Base-by-base conservation (phyloP, 1,284 basidiomycete species). In the Cutaneotrichosporon cavernicola region DNA sequence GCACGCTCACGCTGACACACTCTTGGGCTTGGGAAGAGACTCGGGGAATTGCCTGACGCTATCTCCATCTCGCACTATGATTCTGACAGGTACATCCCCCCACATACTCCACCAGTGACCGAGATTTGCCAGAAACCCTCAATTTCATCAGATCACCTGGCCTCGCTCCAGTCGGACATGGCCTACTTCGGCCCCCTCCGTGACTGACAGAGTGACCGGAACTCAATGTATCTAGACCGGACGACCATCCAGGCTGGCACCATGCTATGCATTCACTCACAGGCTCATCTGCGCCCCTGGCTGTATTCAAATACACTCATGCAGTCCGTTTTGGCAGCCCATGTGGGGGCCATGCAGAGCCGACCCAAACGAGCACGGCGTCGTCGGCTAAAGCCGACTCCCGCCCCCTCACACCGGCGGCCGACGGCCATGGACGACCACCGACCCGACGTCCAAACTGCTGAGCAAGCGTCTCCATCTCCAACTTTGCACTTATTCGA, bases 401-500 rank as follows among this genome's bases (percentile, higher is more conserved):
- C 30, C 31, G 16, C 52, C 18, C 18, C 30, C 5, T 6, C 31
- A 34, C 7, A 26, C 52, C 52, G 52, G 52, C 52, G 30, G 11
- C 52, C 52, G 52, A n/a, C 18, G 52, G 52, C 52, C 52, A 30
- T 53, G 52, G 52, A 34, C 26, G 22, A 26, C 47, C 47, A 49
- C 22, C 47, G n/a, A 26, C 30, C 26, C 51, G 51, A 13, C 5
- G 18, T 32, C 31, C 26, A 38, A 34, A 38, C n/a, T 55, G 53
- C 53, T 55, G 53, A 55, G 53, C 53, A 55, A 55, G 53, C 53
- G 53, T 55, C 34, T 55, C 32, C 10, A 8, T 16, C 16, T 30
- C n/a, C n/a, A n/a, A 36, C n/a, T 22, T 22, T 55, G 30, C 51
- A 5, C 51, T 52, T 52, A 52, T 32, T 52, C 31, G n/a, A 18